Evolutionary conservation across 2,329 filamentous ascomycete species (phyloP), one percentile per base, ranked within the genome.

Genomic region (Fusarium poae): DNA sequence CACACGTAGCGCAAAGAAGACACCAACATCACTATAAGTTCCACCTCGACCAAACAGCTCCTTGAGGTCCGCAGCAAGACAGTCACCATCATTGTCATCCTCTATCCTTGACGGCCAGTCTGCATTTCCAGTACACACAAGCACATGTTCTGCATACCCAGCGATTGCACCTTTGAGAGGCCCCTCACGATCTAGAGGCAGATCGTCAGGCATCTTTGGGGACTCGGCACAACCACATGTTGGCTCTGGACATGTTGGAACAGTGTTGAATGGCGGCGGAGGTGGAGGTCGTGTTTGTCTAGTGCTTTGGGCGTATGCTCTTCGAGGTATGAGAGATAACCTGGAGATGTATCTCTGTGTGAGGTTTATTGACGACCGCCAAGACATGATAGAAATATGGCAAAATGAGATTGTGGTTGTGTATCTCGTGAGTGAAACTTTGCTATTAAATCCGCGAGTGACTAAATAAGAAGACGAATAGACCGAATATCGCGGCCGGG

Each of bases 81-180:
- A 90, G 70, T 89, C 85, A 18, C 82, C 87, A 74, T 79, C 85
- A 72, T 90, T 88, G 62, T 97, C 93, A 25, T 97, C 90, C 77
- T 97, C 94, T 66, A 97, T 97, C 59, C 88, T 87, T 75, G 91
- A 94, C 29, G 85, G 83, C 94, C 94, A 97, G 80, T 97, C 92
- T 30, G 85, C 81, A 64, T 89, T 88, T 6, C 93, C 94, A 0
- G 94, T 97, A 66, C 91, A 94, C 16, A 97, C 84, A 12, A 98
- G 79, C 5, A 97, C 86, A 72, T 97, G 94, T 78, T 97, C 91
- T 2, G 89, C 85, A 77, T 97, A 97, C 2, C 85, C 83, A 3
- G 91, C 84, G 80, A 97, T 94, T 8, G 91, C 91, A 15, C 92
- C 92, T 75, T 92, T 90, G 43, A 97, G 82, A 20, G 86, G 84